Evolutionary conservation across 164 flowering plant genomes (phyloP).

Genomic region (Macadamia integrifolia): DNA sequence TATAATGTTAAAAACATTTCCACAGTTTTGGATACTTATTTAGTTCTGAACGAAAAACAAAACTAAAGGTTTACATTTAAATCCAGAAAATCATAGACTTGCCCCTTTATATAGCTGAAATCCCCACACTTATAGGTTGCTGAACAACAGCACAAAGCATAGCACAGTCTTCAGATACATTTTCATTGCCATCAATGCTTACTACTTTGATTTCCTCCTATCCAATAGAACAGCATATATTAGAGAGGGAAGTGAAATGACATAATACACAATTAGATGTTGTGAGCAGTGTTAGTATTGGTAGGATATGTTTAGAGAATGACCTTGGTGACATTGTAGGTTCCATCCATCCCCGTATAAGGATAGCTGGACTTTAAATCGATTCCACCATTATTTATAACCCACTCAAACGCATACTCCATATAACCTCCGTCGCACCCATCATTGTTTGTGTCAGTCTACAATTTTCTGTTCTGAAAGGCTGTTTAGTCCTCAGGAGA

Average conservation of each 20-base stretch:
- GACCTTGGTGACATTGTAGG: slow-evolving; percentile 54
- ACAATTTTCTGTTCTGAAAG: slow-evolving; percentile 79
- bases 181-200: slow-evolving; percentile 57
- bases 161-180: slow-evolving; percentile 58
- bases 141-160: slow-evolving; percentile 55
- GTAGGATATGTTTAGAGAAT: too few species aligned
- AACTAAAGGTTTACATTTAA: neutral
- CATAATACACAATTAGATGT: too few species aligned
- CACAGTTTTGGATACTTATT: neutral
- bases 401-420: slow-evolving; percentile 78
- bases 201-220: slow-evolving; percentile 53
- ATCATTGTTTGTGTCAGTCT: slow-evolving; percentile 43
- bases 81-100: slow-evolving; percentile 6
- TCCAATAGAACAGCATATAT: neutral
- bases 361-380: slow-evolving; percentile 58
- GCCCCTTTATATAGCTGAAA: slow-evolving; percentile 69
- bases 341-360: slow-evolving; percentile 48
- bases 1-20: neutral
- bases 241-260: neutral
- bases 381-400: slow-evolving; percentile 62
- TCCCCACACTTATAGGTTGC: slow-evolving; percentile 77
- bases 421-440: slow-evolving; percentile 73
- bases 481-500: slow-evolving; percentile 53
- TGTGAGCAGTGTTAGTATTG: too few species aligned
- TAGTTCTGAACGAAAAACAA: neutral